These are phyloP conservation scores for Aspergillus ibericus DNA, from an alignment of 2,329 filamentous ascomycete genomes.

Conservation along the genomic window DNA sequence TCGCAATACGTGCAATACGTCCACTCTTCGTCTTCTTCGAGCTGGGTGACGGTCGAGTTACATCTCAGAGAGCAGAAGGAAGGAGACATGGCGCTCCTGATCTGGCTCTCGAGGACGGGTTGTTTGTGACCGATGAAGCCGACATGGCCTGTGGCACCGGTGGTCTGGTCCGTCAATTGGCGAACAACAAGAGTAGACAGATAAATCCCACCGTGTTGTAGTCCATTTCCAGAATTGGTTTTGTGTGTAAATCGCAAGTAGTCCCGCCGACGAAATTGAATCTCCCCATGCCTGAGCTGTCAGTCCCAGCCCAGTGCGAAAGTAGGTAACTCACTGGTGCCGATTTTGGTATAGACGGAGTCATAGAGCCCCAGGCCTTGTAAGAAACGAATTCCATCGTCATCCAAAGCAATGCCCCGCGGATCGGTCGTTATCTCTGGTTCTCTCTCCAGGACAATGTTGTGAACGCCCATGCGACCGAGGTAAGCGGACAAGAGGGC, in stretches of 20 bases:
- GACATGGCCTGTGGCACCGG: slow-evolving; percentile 31
- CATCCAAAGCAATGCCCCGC: slow-evolving; percentile 34
- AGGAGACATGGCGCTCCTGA: slow-evolving; percentile 18
- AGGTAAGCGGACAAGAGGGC: slow-evolving; percentile 32
- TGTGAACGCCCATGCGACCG: slow-evolving; percentile 22
- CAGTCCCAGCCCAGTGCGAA: background rate
- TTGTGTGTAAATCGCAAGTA: slow-evolving; percentile 17
- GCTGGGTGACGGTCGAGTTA: slow-evolving; percentile 15
- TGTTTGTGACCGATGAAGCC: slow-evolving; percentile 34
- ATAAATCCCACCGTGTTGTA: slow-evolving; percentile 15
- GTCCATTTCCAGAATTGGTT: slow-evolving; percentile 27
- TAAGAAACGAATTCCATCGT: slow-evolving; percentile 33
- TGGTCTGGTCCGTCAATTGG: slow-evolving; percentile 15
- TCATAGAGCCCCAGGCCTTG: slow-evolving; percentile 33
- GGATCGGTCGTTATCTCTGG: slow-evolving; percentile 33
- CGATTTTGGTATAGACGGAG: slow-evolving; percentile 29
- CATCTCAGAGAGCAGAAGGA: slow-evolving; percentile 18
- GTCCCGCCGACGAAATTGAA: slow-evolving; percentile 29
- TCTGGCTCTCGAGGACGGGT: slow-evolving; percentile 27
- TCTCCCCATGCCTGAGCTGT: slow-evolving; percentile 17
- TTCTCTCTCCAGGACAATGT: slow-evolving; percentile 33
- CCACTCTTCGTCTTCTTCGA: slow-evolving; percentile 16
- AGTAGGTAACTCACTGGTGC: slow-evolving; percentile 19
- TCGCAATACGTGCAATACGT: slow-evolving; percentile 23
- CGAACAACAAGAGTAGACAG: background rate